Evolutionary conservation across 768 basidiomycete genomes (phyloP), one percentile per base, ranked within the genome.

Genomic region (Trametopsis cervina): DNA sequence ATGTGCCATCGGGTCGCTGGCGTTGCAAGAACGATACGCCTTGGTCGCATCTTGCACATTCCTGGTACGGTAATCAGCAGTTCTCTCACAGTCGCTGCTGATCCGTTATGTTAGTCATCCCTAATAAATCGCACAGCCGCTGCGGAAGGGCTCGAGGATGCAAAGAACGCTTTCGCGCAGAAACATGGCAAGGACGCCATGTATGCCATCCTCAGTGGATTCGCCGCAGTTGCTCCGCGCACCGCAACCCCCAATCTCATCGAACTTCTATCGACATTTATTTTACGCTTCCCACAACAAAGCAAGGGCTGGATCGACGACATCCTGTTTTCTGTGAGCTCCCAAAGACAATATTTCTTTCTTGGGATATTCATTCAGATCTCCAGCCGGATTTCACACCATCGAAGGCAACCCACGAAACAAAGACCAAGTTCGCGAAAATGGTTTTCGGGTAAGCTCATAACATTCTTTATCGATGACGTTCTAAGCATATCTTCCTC

Each of bases 221-320:
- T 95, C 46, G 93, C 89, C 0, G 83, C 86, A 11, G 76, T 85
- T 2, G 85, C 91, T 1, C 94, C 94, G 0, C 71, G 91, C 47
- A 89, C 89, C 20, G 83, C 79, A 15, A 81, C 85, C 3, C 83
- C 78, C 17, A 95, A 95, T 60, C 71, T 96, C 22, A 84, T 89
- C 3, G 92, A 95, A 55, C 65, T 96, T 24, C 67, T 97, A 22
- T 80, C 81, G 2, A 78, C 75, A 35, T 62, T 95, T 6, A 69
- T 83, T 23, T 74, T 72, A 12, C 74, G 85, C 46, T 68, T 75
- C 40, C 74, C 78, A 0, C 63, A 69, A 24, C 72, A 78, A 40
- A 75, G 76, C 46, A 72, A 75, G 42, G 71, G 65, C 0, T 96
- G 92, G 91, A 78, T 92, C 63, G 68, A 73, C 33, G 79, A 80